A percentile compares a stretch with the other conserved stretches of the same genome.
These are phyloP conservation scores for Mentha longifolia DNA, from an alignment of 257 asterid genomes.

Conservation along the genomic window DNA sequence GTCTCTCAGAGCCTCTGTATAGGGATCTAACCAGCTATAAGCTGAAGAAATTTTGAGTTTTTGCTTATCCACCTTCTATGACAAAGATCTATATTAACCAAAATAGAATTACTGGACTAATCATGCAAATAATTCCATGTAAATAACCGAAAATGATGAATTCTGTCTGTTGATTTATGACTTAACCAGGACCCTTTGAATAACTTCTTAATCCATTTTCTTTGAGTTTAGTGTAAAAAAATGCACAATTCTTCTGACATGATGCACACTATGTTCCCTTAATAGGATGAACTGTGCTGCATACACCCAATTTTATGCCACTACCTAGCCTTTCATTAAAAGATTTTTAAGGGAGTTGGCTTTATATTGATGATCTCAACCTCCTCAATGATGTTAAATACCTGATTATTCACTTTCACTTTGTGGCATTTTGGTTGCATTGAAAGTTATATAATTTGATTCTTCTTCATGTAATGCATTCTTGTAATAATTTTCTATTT, in stretches of 20 bases:
- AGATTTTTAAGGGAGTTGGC: not conserved
- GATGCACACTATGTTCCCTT: not conserved
- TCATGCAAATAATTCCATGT: not conserved
- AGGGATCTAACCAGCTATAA: not conserved
- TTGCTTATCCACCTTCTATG: not conserved
- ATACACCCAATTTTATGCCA: not conserved
- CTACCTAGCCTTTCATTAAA: not conserved
- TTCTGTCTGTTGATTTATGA: not conserved
- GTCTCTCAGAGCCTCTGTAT: too few species aligned
- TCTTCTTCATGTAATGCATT: not conserved
- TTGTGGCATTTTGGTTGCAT: not conserved
- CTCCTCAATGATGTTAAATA: not conserved
- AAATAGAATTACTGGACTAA: not conserved
- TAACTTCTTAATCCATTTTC: too few species aligned
- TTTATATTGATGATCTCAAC: not conserved
- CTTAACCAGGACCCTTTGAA: not conserved
- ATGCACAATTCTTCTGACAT: too few species aligned
- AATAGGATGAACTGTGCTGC: not conserved
- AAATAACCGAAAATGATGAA: not conserved
- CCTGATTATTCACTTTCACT: not conserved
- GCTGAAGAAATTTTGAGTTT: not conserved
- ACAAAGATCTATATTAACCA: not conserved
- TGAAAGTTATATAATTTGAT: not conserved
- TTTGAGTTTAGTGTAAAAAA: too few species aligned
- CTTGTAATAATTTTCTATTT: conserved; percentile 21